Base-by-base conservation (phyloP, 2,329 filamentous ascomycete genomes). In the Sporothrix brunneoviolacea region DNA sequence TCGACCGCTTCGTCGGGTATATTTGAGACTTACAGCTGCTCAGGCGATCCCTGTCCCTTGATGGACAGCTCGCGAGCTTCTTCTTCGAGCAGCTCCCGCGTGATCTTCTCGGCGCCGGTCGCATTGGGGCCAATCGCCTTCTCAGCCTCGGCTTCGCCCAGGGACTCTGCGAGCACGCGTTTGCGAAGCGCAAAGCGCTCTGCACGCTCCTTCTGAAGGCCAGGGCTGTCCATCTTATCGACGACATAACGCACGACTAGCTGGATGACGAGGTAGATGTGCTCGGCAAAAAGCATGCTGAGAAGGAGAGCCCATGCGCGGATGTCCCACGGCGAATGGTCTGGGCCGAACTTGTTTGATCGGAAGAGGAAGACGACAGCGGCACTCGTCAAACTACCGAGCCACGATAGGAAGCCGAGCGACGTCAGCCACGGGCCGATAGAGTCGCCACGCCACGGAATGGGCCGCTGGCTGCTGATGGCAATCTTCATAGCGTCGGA, bases 401-500 rank as follows among this genome's bases (percentile, higher is more conserved):
- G 73, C 93, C 93, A 97, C 4, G 89, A 86, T n/a, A 97, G 73
- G 64, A 97, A 94, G 15, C 84, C 84, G 3, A 98, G 74, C 1
- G 87, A 84, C 57, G 90, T 80, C 12, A 97, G 73, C 86, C 90
- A 97, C 1, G 93, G 91, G 0, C 93, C 93, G 58, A 98, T 97
- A 1, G 88, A 93, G 68, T 97, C 93, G 1, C 89, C 83, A 48
- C 93, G 82, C 79, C 86, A 89, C 1, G 93, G 93, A 33, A 88
- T 88, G 0, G 93, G 93, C 4, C 93, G 83, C 61, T 91, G 86
- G 74, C 88, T 91, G 65, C 91, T 86, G 42, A 89, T 76, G 50
- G 90, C 90, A 60, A 97, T 95, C 67, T 98, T 98, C 70, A 95
- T 79, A 2, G 59, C 91, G 63, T 98, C 93, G 1, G 88, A 88